Base-by-base conservation (phyloP, 495 filamentous ascomycete species). In the Aspergillus coremiiformis region DNA sequence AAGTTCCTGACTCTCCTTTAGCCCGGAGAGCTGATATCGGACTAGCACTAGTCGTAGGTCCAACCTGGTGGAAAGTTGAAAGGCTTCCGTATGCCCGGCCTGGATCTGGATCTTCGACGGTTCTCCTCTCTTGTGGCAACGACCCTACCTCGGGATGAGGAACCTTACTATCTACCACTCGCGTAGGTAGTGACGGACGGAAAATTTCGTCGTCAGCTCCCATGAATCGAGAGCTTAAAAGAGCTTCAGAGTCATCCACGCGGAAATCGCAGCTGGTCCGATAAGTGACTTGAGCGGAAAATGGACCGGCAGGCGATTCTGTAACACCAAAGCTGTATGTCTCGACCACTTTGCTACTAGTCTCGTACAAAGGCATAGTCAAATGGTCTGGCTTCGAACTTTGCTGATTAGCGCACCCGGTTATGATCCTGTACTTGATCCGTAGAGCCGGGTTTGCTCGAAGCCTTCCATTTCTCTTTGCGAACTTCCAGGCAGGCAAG, bases 171-270 rank as follows among this genome's bases (percentile, higher is more conserved):
- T 65, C 54, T 64, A 63, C 50, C 61, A 64, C 63, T n/a, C 67
- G 65, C n/a, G 63, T 66, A 7, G 68, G 72, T 15, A 92, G 67
- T 2, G 87, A 89, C 8, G 88, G 89, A 44, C 81, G 80, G 66
- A 95, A 93, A 58, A 85, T 87, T 33, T 87, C 83, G 61, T 96
- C 89, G 59, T 96, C 91, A 14, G 86, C 79, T 14, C 89, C 89
- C 81, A 96, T 91, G 62, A 93, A 90, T n/a, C 87, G 84, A n/a
- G 90, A 96, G 68, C 92, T 96, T 29, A 98, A 63, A 17, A 96
- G 67, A 4, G 90, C 84, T 69, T 98, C 93, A 0, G 89, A 84
- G 61, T 95, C 89, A 58, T 94, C 92, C 15, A 96, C 82, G 15
- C 87, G 82, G 71, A 98, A 96, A 57, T 86, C 89, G 69, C 86